Base-by-base conservation (phyloP, 23 red algal genomes). In the Cyanidium caldarium region DNA sequence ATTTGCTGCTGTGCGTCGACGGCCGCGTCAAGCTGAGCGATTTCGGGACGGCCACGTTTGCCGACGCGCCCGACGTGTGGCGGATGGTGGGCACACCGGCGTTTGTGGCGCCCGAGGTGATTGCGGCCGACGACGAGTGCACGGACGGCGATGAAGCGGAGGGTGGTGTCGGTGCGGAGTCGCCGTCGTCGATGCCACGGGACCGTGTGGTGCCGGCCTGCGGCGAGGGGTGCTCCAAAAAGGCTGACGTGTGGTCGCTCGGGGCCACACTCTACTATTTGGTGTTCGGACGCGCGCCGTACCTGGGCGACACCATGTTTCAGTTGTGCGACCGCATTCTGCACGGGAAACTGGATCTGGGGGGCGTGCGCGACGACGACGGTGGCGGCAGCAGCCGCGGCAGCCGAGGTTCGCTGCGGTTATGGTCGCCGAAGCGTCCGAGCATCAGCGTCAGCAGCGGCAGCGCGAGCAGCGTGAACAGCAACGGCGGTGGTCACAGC, bases 191-290 rank as follows among this genome's bases (percentile, higher is more conserved):
- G 7, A 10, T 61, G 10, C 10, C 10, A 16, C n/a, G 10, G 7
- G 51, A 61, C n/a, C 51, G 51, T 28, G 13, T 10, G 10, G 13
- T 28, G 7, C 23, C 51, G 10, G 12, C 10, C 12, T 44, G 40
- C 40, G 51, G 31, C 31, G 7, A 16, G n/a, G 51, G 31, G 51
- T 10, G 19, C 23, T 14, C n/a, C 21, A 61, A 61, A 28, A 7
- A 28, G 51, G 31, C n/a, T 25, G 51, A 98, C 57, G 79, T 98
- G 30, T 98, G 92, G 92, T 89, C 84, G 23, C 69, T 98, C 2
- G 92, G 92, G 19, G 92, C 92, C 1, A 85, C 92, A 5, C 36
- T 89, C 68, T 98, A 83, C 33, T 98, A 89, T 73, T 79, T 98
- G 71, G 80, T 89, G 25, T 89, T 80, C 39, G 92, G 92, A 16